Percentiles rank a stretch among this genome's conserved stretches.
These are phyloP conservation scores for Suhomyces kunorum DNA, from an alignment of 1,139 yeast species.

Conservation along the genomic window DNA sequence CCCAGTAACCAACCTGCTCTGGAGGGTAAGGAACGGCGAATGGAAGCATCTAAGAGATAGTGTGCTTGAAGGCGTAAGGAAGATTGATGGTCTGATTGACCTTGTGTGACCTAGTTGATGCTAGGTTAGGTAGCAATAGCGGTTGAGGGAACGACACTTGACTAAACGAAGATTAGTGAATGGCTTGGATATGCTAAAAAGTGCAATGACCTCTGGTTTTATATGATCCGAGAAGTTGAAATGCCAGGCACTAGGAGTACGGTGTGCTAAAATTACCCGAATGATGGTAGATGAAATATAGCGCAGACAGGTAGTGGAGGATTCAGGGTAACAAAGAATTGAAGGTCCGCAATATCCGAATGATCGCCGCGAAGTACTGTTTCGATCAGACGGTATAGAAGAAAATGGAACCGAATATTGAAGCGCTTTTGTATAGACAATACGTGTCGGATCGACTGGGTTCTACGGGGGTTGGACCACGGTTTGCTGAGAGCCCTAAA, in stretches of 20 bases:
- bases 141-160: not conserved
- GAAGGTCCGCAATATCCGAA: conserved; percentile 2
- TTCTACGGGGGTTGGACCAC: no score
- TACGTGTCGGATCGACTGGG: no score
- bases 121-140: not conserved
- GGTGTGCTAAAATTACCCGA: not conserved
- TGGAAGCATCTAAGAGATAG: conserved; percentile 37
- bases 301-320: not conserved
- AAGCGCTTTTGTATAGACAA: no score
- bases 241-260: not conserved
- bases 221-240: not conserved
- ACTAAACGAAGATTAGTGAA: not conserved
- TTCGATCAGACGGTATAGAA: no score
- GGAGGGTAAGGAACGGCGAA: conserved; percentile 50
- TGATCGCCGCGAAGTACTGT: not conserved
- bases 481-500: no score
- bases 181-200: not conserved
- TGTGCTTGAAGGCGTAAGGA: not conserved
- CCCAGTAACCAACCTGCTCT: conserved; percentile 51
- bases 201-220: not conserved
- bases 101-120: not conserved
- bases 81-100: not conserved
- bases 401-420: no score
- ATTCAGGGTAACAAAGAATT: not conserved
- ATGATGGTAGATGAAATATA: not conserved